Evolutionary conservation across 352 stramenopile species (phyloP).

Genomic region (Pythium apleroticum): DNA sequence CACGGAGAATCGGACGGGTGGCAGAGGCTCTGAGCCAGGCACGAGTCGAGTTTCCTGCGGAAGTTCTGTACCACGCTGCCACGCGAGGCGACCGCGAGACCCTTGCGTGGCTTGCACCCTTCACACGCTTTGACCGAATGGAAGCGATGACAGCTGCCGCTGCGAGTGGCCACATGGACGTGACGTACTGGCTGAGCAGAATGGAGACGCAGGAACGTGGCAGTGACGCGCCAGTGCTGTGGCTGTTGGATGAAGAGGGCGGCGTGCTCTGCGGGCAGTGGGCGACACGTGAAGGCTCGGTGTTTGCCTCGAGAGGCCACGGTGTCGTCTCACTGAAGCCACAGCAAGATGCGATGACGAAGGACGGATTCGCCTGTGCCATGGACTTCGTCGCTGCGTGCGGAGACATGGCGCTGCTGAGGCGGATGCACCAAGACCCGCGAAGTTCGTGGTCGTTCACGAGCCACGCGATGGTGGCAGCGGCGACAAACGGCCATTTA

Average conservation of each 20-base stretch:
- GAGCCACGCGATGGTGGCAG: conserved; percentile 37
- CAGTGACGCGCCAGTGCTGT: background rate
- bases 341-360: background rate
- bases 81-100: conserved; percentile 11
- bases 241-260: conserved; percentile 1
- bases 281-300: background rate
- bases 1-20: background rate
- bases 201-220: conserved; percentile 11
- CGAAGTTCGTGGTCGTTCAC: conserved; percentile 26
- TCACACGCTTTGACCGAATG: conserved; percentile 2
- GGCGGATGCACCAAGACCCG: conserved; percentile 31
- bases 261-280: background rate
- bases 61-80: conserved; percentile 20
- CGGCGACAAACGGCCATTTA: conserved; percentile 35
- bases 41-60: background rate
- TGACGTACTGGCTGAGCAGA: conserved; percentile 37
- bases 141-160: conserved; percentile 47
- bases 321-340: background rate
- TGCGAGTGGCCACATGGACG: conserved; percentile 35
- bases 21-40: background rate
- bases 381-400: conserved; percentile 33
- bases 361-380: conserved; percentile 8
- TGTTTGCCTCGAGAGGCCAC: background rate
- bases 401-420: conserved; percentile 32
- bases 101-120: conserved; percentile 22